Evolutionary conservation across 2,329 filamentous ascomycete genomes (phyloP), one percentile per base, ranked within the genome.

Genomic region (Diaporthe eres): DNA sequence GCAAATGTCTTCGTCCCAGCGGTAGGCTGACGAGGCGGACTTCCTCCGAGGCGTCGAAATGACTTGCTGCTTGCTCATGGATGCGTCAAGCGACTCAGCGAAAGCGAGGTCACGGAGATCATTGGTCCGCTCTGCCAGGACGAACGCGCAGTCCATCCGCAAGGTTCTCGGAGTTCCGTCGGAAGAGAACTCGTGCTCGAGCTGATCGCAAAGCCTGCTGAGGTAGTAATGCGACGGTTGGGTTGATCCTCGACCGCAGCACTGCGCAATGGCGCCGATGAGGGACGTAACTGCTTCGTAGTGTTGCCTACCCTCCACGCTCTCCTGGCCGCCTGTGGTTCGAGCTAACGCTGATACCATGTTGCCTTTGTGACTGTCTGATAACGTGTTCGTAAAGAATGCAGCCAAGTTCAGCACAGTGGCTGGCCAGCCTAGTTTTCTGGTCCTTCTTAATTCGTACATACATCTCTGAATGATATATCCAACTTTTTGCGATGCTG

Each of bases 61-160:
- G 25, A 71, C 51, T 17, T 72, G 25, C 31, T 75, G 44, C 25
- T 31, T 25, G 53, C 6, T 42, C 6, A 28, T 44, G 28, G 74
- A 10, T 37, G 19, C 74, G 57, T 75, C 74, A 5, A 90, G 81
- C 42, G 81, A 84, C 78, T 91, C 90, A 4, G 89, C 89, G 78
- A 88, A 90, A 13, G 86, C 87, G 55, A 91, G 84, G 77, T 91
- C 89, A 37, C 87, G 83, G 9, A 91, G 81, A 77, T 90, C 87
- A 72, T 87, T 87, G 19, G 88, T 90, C 72, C 86, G 84, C 75
- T 89, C 87, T 1, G 89, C 89, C 39, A 90, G 81, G 42, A 86
- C 80, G 78, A 90, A 90, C 0, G 89, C 89, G 1, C 85, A 85
- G 42, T 90, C 88, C 3, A 83, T 81, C 42, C 84, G 84, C 47